Evolutionary conservation across 2,329 filamentous ascomycete genomes (phyloP), one percentile per base, ranked within the genome.

Genomic region (Cryphonectria japonica): DNA sequence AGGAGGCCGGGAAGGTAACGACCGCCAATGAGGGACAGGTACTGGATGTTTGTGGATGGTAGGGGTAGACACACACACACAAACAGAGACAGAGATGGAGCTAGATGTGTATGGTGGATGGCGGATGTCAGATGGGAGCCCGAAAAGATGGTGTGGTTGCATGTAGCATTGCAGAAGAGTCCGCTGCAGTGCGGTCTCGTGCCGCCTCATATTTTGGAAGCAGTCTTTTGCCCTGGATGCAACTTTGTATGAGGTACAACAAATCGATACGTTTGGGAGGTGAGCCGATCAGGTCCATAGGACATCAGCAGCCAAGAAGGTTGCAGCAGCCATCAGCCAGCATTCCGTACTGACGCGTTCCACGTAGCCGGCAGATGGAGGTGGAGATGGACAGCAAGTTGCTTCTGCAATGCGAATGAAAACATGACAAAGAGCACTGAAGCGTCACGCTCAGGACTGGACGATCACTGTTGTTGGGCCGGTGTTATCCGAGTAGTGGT

Each of bases 121-220:
- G 19, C 14, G 32, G 57, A 9, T 60, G 57, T 32, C 57, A 39
- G 59, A 64, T 62, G 60, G 32, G 32, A 41, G 39, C 14, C 37
- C 8, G 14, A 29, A 16, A 22, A 57, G 67, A 64, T 43, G 67
- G 67, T 65, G 60, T 69, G 67, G 60, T 60, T 26, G 67, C 16
- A 41, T 65, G 59, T 39, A 61, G 59, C 59, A 61, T 61, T 61
- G 61, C 67, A 69, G 67, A n/a, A 65, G 13, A 54, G 43, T 29
- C 29, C 43, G 57, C 39, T 34, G 22, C 37, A 59, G 39, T 11
- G 26, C 34, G 37, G 62, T 59, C 46, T 65, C 67, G 50, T 52
- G 65, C 34, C 50, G 50, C 65, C 39, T 67, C 46, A 60, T 37
- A 46, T 22, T 39, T 59, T 60, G 14, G 34, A n/a, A 4, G 19